Percentiles rank a stretch among this genome's conserved stretches.
Evolutionary conservation across 2,329 filamentous ascomycete species (phyloP).

Genomic region (Pyricularia sp.): DNA sequence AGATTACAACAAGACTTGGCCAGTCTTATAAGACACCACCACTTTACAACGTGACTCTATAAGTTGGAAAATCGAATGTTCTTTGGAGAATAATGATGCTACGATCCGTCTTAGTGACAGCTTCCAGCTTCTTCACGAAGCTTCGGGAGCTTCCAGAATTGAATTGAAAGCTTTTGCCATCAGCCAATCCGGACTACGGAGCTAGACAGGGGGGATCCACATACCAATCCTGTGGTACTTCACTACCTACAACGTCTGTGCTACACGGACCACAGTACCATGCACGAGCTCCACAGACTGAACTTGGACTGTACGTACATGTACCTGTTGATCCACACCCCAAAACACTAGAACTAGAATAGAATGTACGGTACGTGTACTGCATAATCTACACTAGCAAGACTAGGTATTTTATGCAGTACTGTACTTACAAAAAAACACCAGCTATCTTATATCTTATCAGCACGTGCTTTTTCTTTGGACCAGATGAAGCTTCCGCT

Average conservation of each 20-base stretch:
- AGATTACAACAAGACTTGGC: background rate
- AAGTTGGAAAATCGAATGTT: background rate
- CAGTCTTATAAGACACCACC: background rate
- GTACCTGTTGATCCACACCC: background rate
- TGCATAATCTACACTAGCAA: too few relatives aligned
- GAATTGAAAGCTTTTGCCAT: background rate
- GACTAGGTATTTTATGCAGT: background rate
- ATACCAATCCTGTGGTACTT: background rate
- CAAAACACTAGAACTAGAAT: too few relatives aligned
- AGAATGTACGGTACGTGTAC: too few relatives aligned
- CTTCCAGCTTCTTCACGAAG: background rate
- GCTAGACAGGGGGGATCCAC: background rate
- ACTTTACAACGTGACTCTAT: background rate
- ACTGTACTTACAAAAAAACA: background rate
- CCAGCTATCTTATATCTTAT: background rate
- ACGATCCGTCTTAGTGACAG: background rate
- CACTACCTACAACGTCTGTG: background rate
- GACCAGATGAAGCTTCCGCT: background rate
- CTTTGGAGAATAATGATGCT: background rate
- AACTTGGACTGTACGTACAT: too few relatives aligned
- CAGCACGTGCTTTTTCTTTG: background rate
- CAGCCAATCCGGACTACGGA: background rate
- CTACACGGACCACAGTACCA: background rate
- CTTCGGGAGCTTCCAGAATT: background rate
- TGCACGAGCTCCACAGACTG: too few relatives aligned